Percentiles rank a stretch among this genome's conserved stretches.
Conservation (phyloP, 2,329 filamentous ascomycete genomes). For the Fusarium fujikuroi region DNA sequence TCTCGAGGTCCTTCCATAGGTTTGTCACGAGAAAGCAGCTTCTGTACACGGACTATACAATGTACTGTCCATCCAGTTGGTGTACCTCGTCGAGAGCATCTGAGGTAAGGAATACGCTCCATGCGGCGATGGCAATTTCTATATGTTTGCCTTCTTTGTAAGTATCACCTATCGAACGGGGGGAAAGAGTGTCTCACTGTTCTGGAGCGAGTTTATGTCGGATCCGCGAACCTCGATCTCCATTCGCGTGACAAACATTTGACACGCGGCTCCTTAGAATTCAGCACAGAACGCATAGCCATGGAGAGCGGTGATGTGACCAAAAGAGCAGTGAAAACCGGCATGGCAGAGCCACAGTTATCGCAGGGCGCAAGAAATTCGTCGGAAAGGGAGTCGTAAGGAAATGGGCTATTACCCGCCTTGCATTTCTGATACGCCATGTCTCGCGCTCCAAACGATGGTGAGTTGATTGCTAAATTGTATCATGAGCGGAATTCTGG, state of each 20-base stretch:
- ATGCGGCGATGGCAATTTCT: background rate
- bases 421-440: background rate
- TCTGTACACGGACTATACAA: background rate
- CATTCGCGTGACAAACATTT: background rate
- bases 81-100: background rate
- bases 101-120: background rate
- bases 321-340: background rate
- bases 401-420: background rate
- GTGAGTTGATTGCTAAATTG: background rate
- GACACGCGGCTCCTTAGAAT: background rate
- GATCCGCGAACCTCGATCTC: fast-evolving
- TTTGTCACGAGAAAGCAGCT: background rate
- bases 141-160: fast-evolving
- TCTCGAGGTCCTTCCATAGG: background rate
- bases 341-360: background rate
- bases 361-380: background rate
- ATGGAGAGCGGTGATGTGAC: background rate
- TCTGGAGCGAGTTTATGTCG: background rate
- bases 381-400: background rate
- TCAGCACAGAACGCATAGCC: background rate
- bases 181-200: background rate
- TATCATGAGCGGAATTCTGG: fast-evolving
- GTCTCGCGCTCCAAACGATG: background rate
- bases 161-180: background rate
- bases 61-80: background rate